A percentile compares a stretch with the other conserved stretches of the same genome.
Conservation (phyloP, 148 eudicot genomes). For the Camellia japonica region DNA sequence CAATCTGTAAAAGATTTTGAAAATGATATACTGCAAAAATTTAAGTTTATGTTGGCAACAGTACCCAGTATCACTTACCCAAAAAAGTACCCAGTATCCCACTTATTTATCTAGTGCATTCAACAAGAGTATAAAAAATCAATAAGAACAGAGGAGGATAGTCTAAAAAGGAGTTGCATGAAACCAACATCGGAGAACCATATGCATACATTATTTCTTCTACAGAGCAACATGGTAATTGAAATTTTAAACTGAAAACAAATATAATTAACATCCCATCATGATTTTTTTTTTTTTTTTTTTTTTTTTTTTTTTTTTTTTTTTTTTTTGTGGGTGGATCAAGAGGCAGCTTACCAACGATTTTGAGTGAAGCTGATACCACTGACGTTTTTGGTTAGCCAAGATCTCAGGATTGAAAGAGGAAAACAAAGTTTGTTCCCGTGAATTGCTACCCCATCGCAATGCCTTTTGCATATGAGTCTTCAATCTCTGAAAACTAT, state of each 20-base stretch:
- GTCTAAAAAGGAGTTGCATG: neutral
- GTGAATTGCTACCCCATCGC: constrained; percentile 60
- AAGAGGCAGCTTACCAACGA: constrained; percentile 49
- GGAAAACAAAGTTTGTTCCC: constrained; percentile 41
- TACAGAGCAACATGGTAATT: neutral
- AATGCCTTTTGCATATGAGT: constrained; percentile 71
- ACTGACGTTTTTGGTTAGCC: constrained; percentile 95
- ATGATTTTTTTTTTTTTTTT: too few relatives aligned
- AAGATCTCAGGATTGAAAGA: constrained; percentile 82
- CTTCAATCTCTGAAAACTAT: constrained; percentile 64
- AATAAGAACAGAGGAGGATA: neutral
- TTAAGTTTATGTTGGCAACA: neutral
- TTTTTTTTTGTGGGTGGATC: too few relatives aligned
- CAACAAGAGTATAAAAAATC: neutral
- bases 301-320: too few relatives aligned
- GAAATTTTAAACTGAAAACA: neutral
- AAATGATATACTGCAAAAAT: neutral
- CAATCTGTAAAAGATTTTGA: neutral
- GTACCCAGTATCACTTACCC: neutral
- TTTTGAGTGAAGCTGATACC: constrained; percentile 78
- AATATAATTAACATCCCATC: neutral
- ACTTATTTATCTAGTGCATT: neutral
- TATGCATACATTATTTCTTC: neutral
- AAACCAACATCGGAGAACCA: neutral
- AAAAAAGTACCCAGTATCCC: too few relatives aligned